A percentile compares a stretch with the other conserved stretches of the same genome.
phyloP scores from a whole-genome alignment of 2,329 filamentous ascomycete species.

The Neobulgaria alba region DNA sequence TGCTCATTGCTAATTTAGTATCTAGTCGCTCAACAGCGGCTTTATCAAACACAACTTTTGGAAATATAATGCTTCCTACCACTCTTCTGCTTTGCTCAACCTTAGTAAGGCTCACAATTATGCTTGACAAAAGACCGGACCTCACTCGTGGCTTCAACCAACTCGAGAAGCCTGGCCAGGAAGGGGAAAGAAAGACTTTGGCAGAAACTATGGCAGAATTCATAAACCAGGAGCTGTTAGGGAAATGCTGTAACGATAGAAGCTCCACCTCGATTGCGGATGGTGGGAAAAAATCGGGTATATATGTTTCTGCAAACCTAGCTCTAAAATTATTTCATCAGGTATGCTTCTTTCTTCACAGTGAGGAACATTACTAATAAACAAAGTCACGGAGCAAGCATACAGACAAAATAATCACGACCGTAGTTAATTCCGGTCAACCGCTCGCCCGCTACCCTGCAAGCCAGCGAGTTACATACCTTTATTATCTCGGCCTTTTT shows the following conservation, averaged over 20 bases:
- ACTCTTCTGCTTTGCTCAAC: conserved; percentile 75
- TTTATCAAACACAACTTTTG: conserved; percentile 69
- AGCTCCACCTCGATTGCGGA: conserved; percentile 43
- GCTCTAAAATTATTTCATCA: conserved; percentile 83
- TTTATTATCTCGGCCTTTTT: conserved; percentile 91
- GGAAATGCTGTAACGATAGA: conserved; percentile 77
- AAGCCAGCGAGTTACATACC: conserved; percentile 79
- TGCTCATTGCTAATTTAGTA: background rate
- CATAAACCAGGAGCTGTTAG: conserved; percentile 75
- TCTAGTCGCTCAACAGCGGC: conserved; percentile 54
- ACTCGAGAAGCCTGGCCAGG: conserved; percentile 32
- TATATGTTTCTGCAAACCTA: conserved; percentile 88
- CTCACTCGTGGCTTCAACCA: conserved; percentile 57
- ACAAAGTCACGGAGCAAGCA: too few species aligned
- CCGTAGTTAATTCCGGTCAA: too few species aligned
- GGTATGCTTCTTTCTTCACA: conserved; percentile 39
- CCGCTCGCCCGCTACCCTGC: conserved; percentile 76
- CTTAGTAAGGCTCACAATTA: conserved; percentile 75
- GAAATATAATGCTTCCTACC: conserved; percentile 73
- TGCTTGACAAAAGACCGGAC: conserved; percentile 71
- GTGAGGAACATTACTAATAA: too few species aligned
- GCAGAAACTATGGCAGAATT: conserved; percentile 84
- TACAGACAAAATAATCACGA: too few species aligned
- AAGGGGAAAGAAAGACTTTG: conserved; percentile 67
- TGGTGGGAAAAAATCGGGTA: conserved; percentile 73